These are phyloP conservation scores for Gymnopilus dilepis DNA, from an alignment of 768 basidiomycete genomes.

Conservation along the genomic window DNA sequence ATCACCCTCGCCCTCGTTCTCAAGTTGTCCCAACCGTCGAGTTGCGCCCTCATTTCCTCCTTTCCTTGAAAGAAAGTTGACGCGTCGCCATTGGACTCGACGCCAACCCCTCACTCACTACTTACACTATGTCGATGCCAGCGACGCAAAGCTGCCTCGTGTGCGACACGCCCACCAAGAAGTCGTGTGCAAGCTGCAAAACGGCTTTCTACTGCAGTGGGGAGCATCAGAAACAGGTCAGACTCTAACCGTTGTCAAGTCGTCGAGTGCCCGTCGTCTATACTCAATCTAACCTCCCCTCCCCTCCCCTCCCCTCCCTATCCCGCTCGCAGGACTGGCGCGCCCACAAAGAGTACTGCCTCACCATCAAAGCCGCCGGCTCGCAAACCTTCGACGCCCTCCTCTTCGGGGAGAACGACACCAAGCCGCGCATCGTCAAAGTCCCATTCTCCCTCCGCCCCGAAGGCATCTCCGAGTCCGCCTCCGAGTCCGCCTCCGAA, in stretches of 20 bases:
- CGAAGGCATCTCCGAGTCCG: too few species aligned
- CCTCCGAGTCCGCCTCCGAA: too few species aligned
- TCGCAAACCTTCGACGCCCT: conserved; percentile 4
- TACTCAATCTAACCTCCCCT: neutral
- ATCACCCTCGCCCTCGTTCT: neutral
- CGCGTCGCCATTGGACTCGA: too few species aligned
- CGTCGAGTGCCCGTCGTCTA: neutral
- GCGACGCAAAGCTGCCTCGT: neutral
- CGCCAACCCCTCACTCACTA: too few species aligned
- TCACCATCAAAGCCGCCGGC: conserved; percentile 3
- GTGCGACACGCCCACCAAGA: neutral
- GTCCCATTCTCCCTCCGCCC: neutral
- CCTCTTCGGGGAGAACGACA: conserved; percentile 8
- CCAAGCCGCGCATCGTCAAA: conserved; percentile 9
- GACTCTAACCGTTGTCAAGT: neutral
- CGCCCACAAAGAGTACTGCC: conserved; percentile 12
- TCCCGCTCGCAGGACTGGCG: conserved; percentile 5
- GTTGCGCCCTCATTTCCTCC: neutral
- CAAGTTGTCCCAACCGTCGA: neutral
- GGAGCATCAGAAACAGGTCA: conserved; percentile 11
- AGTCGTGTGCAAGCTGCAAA: conserved; percentile 10
- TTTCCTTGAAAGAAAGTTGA: neutral
- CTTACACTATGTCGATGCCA: too few species aligned
- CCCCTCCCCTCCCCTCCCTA: too few species aligned
- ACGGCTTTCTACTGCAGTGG: conserved; percentile 6